Conservation (phyloP, 1,139 yeast species). For the Scheffersomyces illinoinensis region DNA sequence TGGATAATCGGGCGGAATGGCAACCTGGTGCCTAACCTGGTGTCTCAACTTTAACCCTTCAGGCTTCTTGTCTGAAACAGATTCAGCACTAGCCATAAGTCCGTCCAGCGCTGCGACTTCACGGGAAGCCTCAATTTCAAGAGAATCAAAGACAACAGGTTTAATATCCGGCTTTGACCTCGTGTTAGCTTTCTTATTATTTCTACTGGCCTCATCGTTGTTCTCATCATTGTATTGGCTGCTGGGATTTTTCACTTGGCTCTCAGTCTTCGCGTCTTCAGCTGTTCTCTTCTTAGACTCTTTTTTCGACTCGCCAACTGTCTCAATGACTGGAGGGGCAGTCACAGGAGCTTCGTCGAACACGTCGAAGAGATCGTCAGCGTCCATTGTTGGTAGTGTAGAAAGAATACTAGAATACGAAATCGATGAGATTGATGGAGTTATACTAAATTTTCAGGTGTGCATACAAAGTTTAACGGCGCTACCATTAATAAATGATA, state of each 20-base stretch:
- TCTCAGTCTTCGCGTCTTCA: slow-evolving; percentile 5
- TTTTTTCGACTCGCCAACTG: slow-evolving; percentile 12
- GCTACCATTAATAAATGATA: not conserved
- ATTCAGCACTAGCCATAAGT: slow-evolving; percentile 37
- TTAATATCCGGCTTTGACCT: slow-evolving; percentile 31
- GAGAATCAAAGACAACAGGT: slow-evolving; percentile 84
- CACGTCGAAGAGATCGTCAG: slow-evolving; percentile 67
- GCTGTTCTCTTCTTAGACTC: slow-evolving; percentile 5
- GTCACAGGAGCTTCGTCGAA: slow-evolving; percentile 57
- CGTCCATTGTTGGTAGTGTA: slow-evolving; percentile 22
- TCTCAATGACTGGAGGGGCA: slow-evolving; percentile 32
- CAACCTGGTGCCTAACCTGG: slow-evolving; percentile 97
- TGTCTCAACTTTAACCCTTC: slow-evolving; percentile 71
- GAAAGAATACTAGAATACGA: not conserved
- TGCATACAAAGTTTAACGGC: not conserved
- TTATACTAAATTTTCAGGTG: not conserved
- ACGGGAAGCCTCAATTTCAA: slow-evolving; percentile 88
- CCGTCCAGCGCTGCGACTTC: slow-evolving; percentile 84
- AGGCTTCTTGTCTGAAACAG: slow-evolving; percentile 25
- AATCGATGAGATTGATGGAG: slow-evolving; percentile 1
- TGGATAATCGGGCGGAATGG: slow-evolving; percentile 88
- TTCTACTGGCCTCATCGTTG: slow-evolving; percentile 6
- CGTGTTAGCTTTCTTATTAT: slow-evolving; percentile 16
- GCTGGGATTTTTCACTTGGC: not conserved
- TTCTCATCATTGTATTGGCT: slow-evolving; percentile 1